Evolutionary conservation across 208 protist species (phyloP), one percentile per base, ranked within the genome.

Genomic region (Acanthamoeba sp.): DNA sequence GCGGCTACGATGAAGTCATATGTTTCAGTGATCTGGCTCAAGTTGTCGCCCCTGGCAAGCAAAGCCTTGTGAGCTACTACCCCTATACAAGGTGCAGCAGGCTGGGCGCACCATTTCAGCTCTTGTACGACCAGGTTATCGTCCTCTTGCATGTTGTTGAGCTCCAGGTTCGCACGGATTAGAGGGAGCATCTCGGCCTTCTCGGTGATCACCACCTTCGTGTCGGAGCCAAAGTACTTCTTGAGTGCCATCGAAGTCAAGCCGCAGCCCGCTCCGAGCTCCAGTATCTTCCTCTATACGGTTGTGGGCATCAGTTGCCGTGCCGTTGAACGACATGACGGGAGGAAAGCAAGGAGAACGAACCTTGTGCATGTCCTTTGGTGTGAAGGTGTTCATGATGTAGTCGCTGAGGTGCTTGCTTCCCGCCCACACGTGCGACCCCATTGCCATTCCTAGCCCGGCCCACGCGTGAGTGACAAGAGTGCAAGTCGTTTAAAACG

Each of bases 381-480:
- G 36, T 14, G 69, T 45, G 10, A 62, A 62, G 1, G 38, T 88
- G 4, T 57, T 88, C 29, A 88, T 78, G 24, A 88, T 88, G 42
- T 88, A 88, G 80, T 88, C 80, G 6, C 20, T 62, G 0, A 88
- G 29, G 80, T 88, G 80, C 12, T 88, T 88, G 80, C 80, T 88
- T 4, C 40, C 80, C 34, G 80, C 80, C 80, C 80, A 88, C 32
- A 88, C 80, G 50, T 88, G 80, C 29, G 80, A 88, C 20, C 80
- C 80, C 80, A 88, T 88, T n/a, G 80, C 80, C 40, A 88, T 22
- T 40, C 69, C 69, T 78, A 22, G 10, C 3, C 34, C 2, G 36
- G 5, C 36, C 24, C 4, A 42, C 5, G 24, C 32, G 62, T 71
- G 14, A 14, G 18, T 7, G 29, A 71, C 20, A 34, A 71, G 6